Evolutionary conservation across 2,329 filamentous ascomycete species (phyloP).

Genomic region (Ilyonectria sp.): DNA sequence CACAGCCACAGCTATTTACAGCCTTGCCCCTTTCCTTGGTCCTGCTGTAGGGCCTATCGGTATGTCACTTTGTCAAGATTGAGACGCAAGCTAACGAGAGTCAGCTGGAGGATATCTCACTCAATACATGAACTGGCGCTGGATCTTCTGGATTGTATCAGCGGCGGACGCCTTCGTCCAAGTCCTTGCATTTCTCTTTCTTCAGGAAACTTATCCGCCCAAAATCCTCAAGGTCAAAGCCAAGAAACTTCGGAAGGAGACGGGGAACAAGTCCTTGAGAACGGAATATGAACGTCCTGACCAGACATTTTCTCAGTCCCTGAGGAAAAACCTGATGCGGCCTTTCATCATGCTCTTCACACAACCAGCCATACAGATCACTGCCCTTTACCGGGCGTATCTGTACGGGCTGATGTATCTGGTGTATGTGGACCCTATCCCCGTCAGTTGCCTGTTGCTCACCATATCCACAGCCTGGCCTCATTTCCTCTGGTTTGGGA

Average conservation of each 20-base stretch:
- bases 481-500: slow-evolving; percentile 67
- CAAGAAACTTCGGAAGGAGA: slow-evolving; percentile 45
- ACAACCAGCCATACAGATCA: slow-evolving; percentile 66
- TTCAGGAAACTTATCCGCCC: slow-evolving; percentile 57
- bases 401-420: slow-evolving; percentile 70
- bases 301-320: slow-evolving; percentile 41
- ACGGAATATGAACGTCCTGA: slow-evolving; percentile 50
- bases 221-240: slow-evolving; percentile 51
- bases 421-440: slow-evolving; percentile 48
- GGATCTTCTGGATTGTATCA: slow-evolving; percentile 61
- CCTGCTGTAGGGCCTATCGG: slow-evolving; percentile 59
- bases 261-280: slow-evolving; percentile 47
- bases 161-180: slow-evolving; percentile 55
- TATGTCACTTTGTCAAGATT: slow-evolving; percentile 9
- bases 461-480: slow-evolving; percentile 54
- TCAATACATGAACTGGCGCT: slow-evolving; percentile 58
- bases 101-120: slow-evolving; percentile 58
- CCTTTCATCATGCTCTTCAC: slow-evolving; percentile 65
- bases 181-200: slow-evolving; percentile 54
- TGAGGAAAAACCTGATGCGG: slow-evolving; percentile 56
- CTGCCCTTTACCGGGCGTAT: slow-evolving; percentile 64
- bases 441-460: background rate
- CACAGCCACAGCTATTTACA: slow-evolving; percentile 51
- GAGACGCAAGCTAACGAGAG: background rate
- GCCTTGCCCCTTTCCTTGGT: slow-evolving; percentile 61